These are phyloP conservation scores for Athelia psychrophila DNA, from an alignment of 1,284 basidiomycete genomes.

Conservation along the genomic window DNA sequence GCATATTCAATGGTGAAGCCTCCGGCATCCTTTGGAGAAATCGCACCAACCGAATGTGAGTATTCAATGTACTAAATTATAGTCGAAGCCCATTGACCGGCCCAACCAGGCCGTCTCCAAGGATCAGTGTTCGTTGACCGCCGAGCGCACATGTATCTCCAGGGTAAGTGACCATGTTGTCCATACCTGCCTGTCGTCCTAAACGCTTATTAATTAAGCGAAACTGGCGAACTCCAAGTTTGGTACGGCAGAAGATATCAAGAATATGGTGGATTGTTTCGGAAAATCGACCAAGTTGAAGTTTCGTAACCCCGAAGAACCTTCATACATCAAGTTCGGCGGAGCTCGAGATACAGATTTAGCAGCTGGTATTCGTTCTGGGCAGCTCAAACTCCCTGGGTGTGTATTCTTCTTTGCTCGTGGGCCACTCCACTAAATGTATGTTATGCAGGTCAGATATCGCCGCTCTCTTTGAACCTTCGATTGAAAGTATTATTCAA, in stretches of 20 bases:
- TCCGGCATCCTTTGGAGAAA: conserved; percentile 23
- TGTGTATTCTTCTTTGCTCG: conserved; percentile 11
- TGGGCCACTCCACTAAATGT: not conserved
- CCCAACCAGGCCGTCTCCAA: conserved; percentile 26
- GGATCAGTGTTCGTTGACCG: conserved; percentile 31
- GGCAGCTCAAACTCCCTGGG: conserved; percentile 37
- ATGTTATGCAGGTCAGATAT: conserved; percentile 21
- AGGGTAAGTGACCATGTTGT: conserved; percentile 17
- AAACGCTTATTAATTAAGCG: conserved; percentile 17
- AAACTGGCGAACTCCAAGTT: conserved; percentile 32
- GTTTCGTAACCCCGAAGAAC: conserved; percentile 31
- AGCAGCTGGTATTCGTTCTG: conserved; percentile 33
- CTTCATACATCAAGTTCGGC: conserved; percentile 40
- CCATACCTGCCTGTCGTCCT: not conserved
- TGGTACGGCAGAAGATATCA: conserved; percentile 23
- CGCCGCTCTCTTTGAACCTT: conserved; percentile 37
- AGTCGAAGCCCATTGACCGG: not conserved
- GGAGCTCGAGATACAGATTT: conserved; percentile 32
- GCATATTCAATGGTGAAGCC: conserved; percentile 25
- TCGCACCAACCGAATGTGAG: conserved; percentile 29
- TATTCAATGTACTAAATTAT: not conserved
- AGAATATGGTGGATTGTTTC: conserved; percentile 34
- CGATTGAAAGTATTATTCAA: conserved; percentile 27
- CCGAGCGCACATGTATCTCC: conserved; percentile 27
- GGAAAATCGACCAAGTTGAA: conserved; percentile 38